Conservation (phyloP, 495 filamentous ascomycete species). For the Tirmania nivea region DNA sequence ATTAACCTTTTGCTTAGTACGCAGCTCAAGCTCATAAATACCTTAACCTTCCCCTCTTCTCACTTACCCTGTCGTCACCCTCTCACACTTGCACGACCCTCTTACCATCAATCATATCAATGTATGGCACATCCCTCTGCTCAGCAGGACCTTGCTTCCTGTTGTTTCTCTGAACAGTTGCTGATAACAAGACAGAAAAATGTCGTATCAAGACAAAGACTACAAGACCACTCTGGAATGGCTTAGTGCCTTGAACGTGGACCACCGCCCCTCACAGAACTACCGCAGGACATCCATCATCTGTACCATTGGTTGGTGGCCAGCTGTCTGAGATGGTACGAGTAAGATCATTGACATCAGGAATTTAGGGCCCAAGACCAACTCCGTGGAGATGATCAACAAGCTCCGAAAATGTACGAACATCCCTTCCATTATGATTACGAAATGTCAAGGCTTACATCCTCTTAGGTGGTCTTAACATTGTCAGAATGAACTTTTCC, state of each 20-base stretch:
- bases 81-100: no score
- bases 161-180: no score
- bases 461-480: constrained; percentile 58
- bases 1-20: no score
- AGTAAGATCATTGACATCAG: background rate
- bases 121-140: no score
- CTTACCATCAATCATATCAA: no score
- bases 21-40: no score
- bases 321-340: background rate
- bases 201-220: background rate
- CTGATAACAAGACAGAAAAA: background rate
- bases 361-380: constrained; percentile 73
- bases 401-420: constrained; percentile 48
- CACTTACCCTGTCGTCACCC: no score
- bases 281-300: constrained; percentile 96
- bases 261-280: constrained; percentile 44
- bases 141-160: no score
- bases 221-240: constrained; percentile 63
- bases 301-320: constrained; percentile 68
- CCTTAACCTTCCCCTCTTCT: no score
- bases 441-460: constrained; percentile 9
- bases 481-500: constrained; percentile 99
- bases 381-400: constrained; percentile 91
- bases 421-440: background rate
- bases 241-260: constrained; percentile 45